phyloP scores from a whole-genome alignment of 148 eudicot species.

The Fagopyrum tataricum region DNA sequence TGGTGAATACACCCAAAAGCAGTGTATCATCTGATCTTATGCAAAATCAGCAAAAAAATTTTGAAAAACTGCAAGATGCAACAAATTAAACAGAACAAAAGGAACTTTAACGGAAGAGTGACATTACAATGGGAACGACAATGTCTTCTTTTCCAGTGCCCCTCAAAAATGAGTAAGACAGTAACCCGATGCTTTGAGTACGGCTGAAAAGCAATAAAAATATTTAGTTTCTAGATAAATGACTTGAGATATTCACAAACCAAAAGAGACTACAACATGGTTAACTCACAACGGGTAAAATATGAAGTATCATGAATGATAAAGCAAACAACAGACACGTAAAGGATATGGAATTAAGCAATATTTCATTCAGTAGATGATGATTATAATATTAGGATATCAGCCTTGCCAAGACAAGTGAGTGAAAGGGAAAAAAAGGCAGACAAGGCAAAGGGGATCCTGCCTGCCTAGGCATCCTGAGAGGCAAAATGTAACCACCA shows the following conservation, averaged over 20 bases:
- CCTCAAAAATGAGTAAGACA: slow-evolving; percentile 86
- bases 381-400: not conserved
- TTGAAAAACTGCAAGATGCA: not conserved
- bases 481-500: no score
- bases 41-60: not conserved
- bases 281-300: not conserved
- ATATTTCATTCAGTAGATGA: not conserved
- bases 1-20: not conserved
- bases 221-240: not conserved
- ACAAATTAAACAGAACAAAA: not conserved
- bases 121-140: slow-evolving; percentile 90
- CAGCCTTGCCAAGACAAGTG: not conserved
- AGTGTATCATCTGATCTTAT: not conserved
- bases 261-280: not conserved
- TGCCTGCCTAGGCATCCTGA: no score
- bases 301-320: slow-evolving; percentile 1
- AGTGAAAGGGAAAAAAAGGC: no score
- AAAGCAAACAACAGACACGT: not conserved
- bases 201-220: slow-evolving; percentile 23
- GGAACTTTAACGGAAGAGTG: not conserved
- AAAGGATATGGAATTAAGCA: not conserved
- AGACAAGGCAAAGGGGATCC: no score
- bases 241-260: not conserved
- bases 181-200: slow-evolving; percentile 76
- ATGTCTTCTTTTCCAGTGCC: slow-evolving; percentile 93